Conservation (phyloP, 164 flowering plant species). For the Vitis cinerea region DNA sequence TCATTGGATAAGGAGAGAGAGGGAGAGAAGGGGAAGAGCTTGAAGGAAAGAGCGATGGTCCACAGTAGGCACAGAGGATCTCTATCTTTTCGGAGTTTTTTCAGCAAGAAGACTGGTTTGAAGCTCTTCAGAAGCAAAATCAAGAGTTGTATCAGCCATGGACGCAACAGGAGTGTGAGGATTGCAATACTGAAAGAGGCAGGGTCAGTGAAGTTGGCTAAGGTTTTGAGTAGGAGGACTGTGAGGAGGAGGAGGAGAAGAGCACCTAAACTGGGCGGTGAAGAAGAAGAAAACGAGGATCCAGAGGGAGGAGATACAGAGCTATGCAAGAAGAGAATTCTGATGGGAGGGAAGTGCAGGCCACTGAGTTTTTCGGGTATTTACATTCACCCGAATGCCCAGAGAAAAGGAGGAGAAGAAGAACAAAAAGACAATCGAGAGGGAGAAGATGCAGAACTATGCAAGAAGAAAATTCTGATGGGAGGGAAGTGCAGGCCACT, state of each 20-base stretch:
- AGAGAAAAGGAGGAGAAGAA: too few relatives aligned
- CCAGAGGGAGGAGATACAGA: conserved; percentile 19
- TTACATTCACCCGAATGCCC: too few relatives aligned
- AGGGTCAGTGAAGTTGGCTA: background rate
- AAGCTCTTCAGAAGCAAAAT: background rate
- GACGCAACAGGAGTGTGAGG: background rate
- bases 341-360: conserved; percentile 56
- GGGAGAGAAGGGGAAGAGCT: background rate
- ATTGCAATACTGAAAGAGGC: background rate
- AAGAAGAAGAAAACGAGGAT: conserved; percentile 1
- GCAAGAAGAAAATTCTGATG: too few relatives aligned
- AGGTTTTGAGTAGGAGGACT: conserved; percentile 6
- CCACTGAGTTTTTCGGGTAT: conserved; percentile 40
- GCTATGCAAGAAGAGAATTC: conserved; percentile 66
- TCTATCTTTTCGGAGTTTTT: background rate
- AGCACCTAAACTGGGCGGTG: background rate
- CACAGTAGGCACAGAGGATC: background rate
- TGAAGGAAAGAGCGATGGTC: background rate
- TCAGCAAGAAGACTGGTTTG: background rate
- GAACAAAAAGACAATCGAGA: too few relatives aligned
- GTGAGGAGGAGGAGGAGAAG: background rate
- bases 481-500: too few relatives aligned
- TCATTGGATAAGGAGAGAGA: background rate
- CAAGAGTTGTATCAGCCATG: background rate
- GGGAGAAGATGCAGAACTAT: too few relatives aligned